Base-by-base conservation (phyloP, 2,329 filamentous ascomycete genomes). In the Trichophyton equinum region DNA sequence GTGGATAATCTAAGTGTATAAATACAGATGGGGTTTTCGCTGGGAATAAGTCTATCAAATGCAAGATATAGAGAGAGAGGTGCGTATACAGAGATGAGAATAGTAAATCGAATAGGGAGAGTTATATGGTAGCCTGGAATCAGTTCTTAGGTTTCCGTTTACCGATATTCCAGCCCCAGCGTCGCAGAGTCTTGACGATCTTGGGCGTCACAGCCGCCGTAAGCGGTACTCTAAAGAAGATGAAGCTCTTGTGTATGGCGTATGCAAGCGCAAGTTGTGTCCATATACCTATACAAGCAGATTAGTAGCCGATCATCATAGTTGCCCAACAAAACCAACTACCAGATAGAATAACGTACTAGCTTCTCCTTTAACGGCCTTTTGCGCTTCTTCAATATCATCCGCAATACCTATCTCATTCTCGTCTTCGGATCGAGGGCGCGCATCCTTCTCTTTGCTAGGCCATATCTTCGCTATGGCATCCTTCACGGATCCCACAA, bases 241-340 rank as follows among this genome's bases (percentile, higher is more conserved):
- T 96, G 74, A 97, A 90, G 67, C 88, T 95, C 77, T 99, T 99
- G 80, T 99, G 94, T 62, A 99, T 89, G 30, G 92, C 92, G 71
- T 99, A 99, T 11, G 94, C 94, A 57, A 99, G 81, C 15, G 89
- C 91, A 33, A 99, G 78, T 71, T 96, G 91, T 7, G 94, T 97
- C 83, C 84, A 86, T 58, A 87, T 77, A 68, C 82, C 84, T 86
- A 65, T 40, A 6, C n/a, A 25, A 27, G 57, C 44, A 18, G n/a
- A 36, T 15, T 44, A 25, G 33, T 46, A 27, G 59, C 18, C 25
- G 22, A 49, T 15, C 20, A 30, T 27, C n/a, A 44, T 44, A 51
- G 11, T 2, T 15, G 36, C 62, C 59, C 61, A 60, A 44, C 18
- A 20, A 15, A 49, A 59, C 44, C 46, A 49, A 60, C n/a, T 11